Base-by-base conservation (phyloP, 2,329 filamentous ascomycete genomes). In the Hortaea sp. region DNA sequence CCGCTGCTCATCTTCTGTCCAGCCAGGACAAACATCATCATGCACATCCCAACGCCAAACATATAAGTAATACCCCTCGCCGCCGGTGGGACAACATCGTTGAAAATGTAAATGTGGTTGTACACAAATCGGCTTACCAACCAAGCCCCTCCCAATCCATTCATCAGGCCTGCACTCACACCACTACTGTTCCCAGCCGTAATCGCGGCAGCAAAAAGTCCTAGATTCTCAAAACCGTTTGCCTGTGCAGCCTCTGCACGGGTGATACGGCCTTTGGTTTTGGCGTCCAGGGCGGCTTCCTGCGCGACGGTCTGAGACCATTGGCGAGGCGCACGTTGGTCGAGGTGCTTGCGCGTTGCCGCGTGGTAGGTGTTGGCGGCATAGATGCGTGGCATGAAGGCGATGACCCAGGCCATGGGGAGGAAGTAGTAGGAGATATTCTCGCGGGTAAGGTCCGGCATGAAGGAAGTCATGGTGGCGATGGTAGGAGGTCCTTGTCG, bases 171-270 rank as follows among this genome's bases (percentile, higher is more conserved):
- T 6, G 56, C 51, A 34, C 53, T 56, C 30, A 69, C 44, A 7
- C 56, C 55, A 2, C 65, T 65, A 0, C 60, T 38, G 41, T 67
- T 69, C 5, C 60, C 67, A 0, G 67, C 66, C 2, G 65, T 57
- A 1, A 69, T 60, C 6, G 64, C 63, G 0, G 65, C 56, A 5
- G 66, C 63, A 45, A 66, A 69, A 20, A 68, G 55, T 11, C 62
- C 63, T 5, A 70, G 43, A 42, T 66, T 69, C 51, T 70, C 67
- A 37, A 66, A 61, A 11, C 63, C 61, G 44, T 69, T 70, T 6
- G 49, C 46, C 46, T 61, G 57, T 2, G 67, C 67, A 5, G 57
- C 59, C 53, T 69, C 66, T 29, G 62, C 62, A 27, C 66, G 62
- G 32, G 57, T 39, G 45, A 69, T 61, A 2, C 45, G 53, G 30